Base-by-base conservation (phyloP, 2,329 filamentous ascomycete species). In the Cordyceps tenuipes region DNA sequence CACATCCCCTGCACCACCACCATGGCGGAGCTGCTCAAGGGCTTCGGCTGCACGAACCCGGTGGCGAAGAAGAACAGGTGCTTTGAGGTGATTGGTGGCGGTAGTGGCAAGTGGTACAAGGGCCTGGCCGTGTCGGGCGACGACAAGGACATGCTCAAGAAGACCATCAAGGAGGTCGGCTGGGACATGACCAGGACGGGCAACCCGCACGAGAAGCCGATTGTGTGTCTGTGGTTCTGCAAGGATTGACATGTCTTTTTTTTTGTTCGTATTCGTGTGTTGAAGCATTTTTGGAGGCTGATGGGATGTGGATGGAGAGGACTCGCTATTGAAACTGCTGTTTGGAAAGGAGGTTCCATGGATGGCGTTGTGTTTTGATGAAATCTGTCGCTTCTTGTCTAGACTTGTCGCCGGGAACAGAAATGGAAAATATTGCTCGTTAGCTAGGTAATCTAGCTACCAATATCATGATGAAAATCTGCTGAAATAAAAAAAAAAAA, bases 151-250 rank as follows among this genome's bases (percentile, higher is more conserved):
- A 70, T 75, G 36, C 71, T 82, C 63, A 74, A 73, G 63, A 77
- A 77, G 74, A 77, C 76, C 0, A 71, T 88, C 62, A 75, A 71
- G 62, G 77, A 84, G 1, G 66, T 86, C 10, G 85, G 85, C 0
- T 88, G 86, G 84, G 79, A 84, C 43, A 68, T 69, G 19, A 74
- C 73, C 1, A 68, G 82, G 9, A 79, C 75, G 1, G 82, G 82
- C 0, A 68, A 75, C 17, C 67, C 70, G 0, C 76, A 76, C 0
- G 74, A 77, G 64, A 81, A 79, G 69, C 79, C 79, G 0, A 77
- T 84, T 3, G 79, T 85, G n/a, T 85, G 82, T 68, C 63, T 86
- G 17, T 87, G 82, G 76, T 74, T 85, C 59, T 81, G 78, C 19
- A 84, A 82, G 68, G 78, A 75, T 53, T 82, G 19, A 50, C 23